Evolutionary conservation across 345 rosid species (phyloP), one percentile per base, ranked within the genome.

Genomic region (Limnanthes douglasii): DNA sequence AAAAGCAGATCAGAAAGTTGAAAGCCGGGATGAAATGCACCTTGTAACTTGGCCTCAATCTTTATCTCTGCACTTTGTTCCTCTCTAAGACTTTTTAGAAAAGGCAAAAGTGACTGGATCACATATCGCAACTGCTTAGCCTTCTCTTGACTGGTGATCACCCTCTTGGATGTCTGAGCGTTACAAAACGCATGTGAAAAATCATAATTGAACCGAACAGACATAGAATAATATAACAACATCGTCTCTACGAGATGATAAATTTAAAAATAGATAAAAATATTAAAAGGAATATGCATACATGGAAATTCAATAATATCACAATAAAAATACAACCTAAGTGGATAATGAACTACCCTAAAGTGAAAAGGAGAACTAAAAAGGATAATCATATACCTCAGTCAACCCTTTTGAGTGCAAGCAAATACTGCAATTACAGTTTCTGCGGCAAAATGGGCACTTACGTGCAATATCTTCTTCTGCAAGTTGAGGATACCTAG

Each of bases 381-480:
- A 41, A 18, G n/a, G 35, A 39, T 1, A 30, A 30, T 14, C 17
- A 42, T 24, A 45, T 29, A 83, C 97, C 93, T 72, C 33, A 15
- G 83, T 60, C 41, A 70, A 52, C 31, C 75, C 70, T 45, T 51
- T 55, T 20, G 67, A 53, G 54, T 76, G 90, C 61, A 88, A 62
- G 58, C 97, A 88, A 21, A 46, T 48, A 34, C 65, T 64, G 66
- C 95, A 88, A 48, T 83, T 88, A 75, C 97, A 88, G 27, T 69
- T 79, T 37, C 54, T 61, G 7, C 75, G 46, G 46, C 97, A 88
- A 24, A 52, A 72, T 34, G 95, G 97, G 54, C 97, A 88, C 45
- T 46, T 54, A 18, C 49, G 46, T 6, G 74, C 62, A 3, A 79
- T 29, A 19, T 76, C 69, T 41, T 37, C 62, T 46, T 72, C 72